A percentile compares a stretch with the other conserved stretches of the same genome.
Evolutionary conservation across 1,139 yeast species (phyloP).

Genomic region (Protomyces gravidus): DNA sequence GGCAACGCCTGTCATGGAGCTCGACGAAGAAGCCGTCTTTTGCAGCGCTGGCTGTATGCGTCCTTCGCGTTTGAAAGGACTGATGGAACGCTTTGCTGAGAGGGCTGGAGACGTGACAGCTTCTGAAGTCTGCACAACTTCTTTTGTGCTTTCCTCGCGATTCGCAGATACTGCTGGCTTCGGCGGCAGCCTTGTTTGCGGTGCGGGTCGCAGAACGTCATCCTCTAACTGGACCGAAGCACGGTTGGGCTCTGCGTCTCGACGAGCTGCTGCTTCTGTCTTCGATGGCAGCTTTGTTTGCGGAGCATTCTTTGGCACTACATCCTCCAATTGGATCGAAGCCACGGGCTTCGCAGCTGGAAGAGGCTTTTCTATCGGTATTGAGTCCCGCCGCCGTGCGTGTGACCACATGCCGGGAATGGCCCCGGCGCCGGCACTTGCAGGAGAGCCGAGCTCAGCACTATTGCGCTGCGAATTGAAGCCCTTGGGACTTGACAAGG

Average conservation of each 20-base stretch:
- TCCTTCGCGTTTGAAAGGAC: neutral
- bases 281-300: neutral
- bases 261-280: neutral
- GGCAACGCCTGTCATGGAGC: constrained; percentile 6
- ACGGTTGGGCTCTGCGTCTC: too few relatives aligned
- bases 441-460: neutral
- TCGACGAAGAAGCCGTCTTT: neutral
- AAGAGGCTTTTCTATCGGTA: neutral
- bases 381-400: neutral
- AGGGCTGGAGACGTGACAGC: neutral
- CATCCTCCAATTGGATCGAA: neutral
- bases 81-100: neutral
- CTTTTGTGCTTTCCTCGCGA: too few relatives aligned
- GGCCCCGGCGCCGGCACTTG: neutral
- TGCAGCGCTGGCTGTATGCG: neutral
- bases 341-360: neutral
- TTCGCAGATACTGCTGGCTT: neutral
- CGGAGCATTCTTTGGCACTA: neutral
- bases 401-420: constrained; percentile 3
- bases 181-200: too few relatives aligned
- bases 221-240: neutral
- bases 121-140: neutral
- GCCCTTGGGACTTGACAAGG: neutral
- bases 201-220: too few relatives aligned
- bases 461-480: neutral